Conservation (phyloP, 2,329 filamentous ascomycete genomes). For the Colletotrichum australisinense region DNA sequence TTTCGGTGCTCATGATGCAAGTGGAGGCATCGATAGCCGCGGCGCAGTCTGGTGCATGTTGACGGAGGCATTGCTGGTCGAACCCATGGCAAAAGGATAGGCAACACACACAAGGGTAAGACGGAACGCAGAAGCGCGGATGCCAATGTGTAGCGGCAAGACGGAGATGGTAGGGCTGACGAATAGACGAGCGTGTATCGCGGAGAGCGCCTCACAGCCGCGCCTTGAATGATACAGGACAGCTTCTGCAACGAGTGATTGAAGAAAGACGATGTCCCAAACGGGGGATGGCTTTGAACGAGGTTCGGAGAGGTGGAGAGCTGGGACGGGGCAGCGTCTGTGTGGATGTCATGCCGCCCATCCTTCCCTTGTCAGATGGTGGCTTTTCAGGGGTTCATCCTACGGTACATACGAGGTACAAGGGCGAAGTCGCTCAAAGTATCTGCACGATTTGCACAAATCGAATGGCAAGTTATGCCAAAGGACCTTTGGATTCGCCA, state of each 20-base stretch:
- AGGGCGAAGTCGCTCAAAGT: background rate
- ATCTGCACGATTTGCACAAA: background rate
- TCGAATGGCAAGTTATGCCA: background rate
- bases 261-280: background rate
- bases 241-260: background rate
- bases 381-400: background rate
- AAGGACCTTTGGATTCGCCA: background rate
- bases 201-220: background rate
- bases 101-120: background rate
- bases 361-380: background rate
- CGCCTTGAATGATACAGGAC: background rate
- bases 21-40: background rate
- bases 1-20: background rate
- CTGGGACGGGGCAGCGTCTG: background rate
- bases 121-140: background rate
- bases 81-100: background rate
- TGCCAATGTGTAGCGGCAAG: background rate
- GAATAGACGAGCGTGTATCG: slow-evolving; percentile 1
- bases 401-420: background rate
- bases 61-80: background rate
- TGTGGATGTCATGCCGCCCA: background rate
- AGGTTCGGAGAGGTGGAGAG: background rate
- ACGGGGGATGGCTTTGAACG: background rate
- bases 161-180: background rate
- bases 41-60: background rate